Conservation (phyloP, 441 rosid species). For the Populus tomentosa region DNA sequence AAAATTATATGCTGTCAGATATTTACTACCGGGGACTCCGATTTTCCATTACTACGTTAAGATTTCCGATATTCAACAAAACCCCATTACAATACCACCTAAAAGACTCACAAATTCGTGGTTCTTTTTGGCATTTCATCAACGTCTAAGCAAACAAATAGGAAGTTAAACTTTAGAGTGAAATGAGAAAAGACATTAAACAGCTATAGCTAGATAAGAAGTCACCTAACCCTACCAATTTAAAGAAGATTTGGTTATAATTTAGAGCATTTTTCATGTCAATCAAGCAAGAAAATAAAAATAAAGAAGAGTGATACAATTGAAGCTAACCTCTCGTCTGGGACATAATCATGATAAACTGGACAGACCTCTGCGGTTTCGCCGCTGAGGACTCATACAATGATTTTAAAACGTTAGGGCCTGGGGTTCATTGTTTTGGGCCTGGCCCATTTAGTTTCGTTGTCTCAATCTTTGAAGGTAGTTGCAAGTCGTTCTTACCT, state of each 20-base stretch:
- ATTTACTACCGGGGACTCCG: background rate
- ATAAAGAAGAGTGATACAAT: background rate
- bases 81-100: background rate
- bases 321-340: background rate
- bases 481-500: background rate
- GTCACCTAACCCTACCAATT: background rate
- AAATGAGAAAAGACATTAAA: too few relatives aligned
- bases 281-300: background rate
- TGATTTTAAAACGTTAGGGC: background rate
- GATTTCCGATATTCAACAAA: background rate
- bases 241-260: background rate
- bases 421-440: background rate
- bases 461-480: background rate
- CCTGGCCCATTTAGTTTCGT: background rate
- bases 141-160: background rate
- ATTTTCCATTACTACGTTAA: background rate
- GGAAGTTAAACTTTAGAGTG: background rate
- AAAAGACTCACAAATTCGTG: background rate
- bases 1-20: background rate
- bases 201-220: background rate
- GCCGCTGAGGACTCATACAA: background rate
- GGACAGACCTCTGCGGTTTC: background rate
- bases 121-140: background rate
- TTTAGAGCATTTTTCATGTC: background rate
- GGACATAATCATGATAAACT: background rate